Percentiles rank a stretch among this genome's conserved stretches.
phyloP scores from a whole-genome alignment of 805 yeast species.

The Saturnispora besseyi region DNA sequence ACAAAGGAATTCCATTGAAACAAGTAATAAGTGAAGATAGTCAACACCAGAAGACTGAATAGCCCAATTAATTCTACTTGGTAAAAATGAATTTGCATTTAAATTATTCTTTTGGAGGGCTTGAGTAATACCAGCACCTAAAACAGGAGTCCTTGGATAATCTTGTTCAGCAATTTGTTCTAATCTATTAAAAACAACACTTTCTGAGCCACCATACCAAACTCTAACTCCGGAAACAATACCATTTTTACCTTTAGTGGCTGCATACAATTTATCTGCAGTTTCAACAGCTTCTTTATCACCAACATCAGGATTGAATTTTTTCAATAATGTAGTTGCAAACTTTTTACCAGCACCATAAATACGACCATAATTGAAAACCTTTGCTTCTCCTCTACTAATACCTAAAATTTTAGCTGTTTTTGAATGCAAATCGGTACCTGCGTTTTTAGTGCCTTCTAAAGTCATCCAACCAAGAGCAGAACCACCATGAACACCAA shows the following conservation, averaged over 20 bases:
- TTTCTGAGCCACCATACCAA: constrained; percentile 90
- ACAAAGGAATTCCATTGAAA: constrained; percentile 79
- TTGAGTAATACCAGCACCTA: constrained; percentile 88
- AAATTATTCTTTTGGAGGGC: constrained; percentile 66
- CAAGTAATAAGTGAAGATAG: constrained; percentile 74
- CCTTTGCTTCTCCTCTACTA: constrained; percentile 83
- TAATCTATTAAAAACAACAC: constrained; percentile 79
- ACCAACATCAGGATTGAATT: constrained; percentile 63
- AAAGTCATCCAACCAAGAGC: constrained; percentile 99
- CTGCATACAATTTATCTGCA: constrained; percentile 61
- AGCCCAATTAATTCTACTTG: constrained; percentile 95
- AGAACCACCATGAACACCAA: constrained; percentile 87
- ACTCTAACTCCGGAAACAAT: constrained; percentile 19
- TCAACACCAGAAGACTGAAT: constrained; percentile 98
- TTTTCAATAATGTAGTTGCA: constrained; percentile 75
- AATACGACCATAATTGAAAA: constrained; percentile 93
- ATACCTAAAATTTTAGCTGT: constrained; percentile 88
- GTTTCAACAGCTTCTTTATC: constrained; percentile 57
- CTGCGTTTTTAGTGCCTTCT: constrained; percentile 86
- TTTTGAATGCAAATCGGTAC: constrained; percentile 91
- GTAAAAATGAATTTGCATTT: constrained; percentile 57
- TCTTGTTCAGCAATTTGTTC: constrained; percentile 81
- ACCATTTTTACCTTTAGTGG: constrained; percentile 67
- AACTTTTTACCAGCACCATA: constrained; percentile 96
- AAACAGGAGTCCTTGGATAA: constrained; percentile 78